These are phyloP conservation scores for Panellus pusillus DNA, from an alignment of 768 basidiomycete genomes.

Conservation along the genomic window DNA sequence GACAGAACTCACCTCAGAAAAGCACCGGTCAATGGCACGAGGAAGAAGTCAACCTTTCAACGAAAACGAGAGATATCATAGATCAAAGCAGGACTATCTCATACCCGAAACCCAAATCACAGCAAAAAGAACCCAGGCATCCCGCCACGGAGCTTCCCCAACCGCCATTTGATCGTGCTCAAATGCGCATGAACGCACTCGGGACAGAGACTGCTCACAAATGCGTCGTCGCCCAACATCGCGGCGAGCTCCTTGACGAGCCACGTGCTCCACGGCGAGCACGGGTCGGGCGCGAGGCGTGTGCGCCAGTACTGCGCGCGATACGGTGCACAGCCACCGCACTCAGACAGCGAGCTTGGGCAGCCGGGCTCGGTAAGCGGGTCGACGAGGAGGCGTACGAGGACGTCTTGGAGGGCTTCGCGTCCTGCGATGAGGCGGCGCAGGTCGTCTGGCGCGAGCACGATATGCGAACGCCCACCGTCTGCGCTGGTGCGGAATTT, in stretches of 20 bases:
- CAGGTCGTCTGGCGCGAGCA: slow-evolving; percentile 29
- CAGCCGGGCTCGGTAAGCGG: slow-evolving; percentile 17
- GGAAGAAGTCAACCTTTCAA: too few relatives aligned
- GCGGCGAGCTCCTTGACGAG: slow-evolving; percentile 9
- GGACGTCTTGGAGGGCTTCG: slow-evolving; percentile 28
- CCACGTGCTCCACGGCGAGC: slow-evolving; percentile 15
- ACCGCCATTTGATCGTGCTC: slow-evolving; percentile 11
- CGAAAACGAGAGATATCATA: too few relatives aligned
- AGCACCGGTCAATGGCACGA: too few relatives aligned
- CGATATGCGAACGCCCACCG: slow-evolving; percentile 29
- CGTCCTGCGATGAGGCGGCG: slow-evolving; percentile 33
- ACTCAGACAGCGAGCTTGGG: neutral
- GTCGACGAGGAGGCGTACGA: slow-evolving; percentile 18
- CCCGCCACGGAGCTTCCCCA: slow-evolving; percentile 3
- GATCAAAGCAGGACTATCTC: too few relatives aligned
- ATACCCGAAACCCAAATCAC: neutral
- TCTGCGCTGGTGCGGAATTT: slow-evolving; percentile 28
- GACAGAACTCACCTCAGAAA: too few relatives aligned
- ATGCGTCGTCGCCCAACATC: slow-evolving; percentile 19
- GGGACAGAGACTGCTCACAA: slow-evolving; percentile 5
- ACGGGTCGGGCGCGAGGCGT: slow-evolving; percentile 11
- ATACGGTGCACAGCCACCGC: slow-evolving; percentile 14
- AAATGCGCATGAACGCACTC: slow-evolving; percentile 13
- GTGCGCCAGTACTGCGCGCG: slow-evolving; percentile 16
- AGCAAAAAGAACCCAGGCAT: slow-evolving; percentile 18